Percentiles rank a stretch among this genome's conserved stretches.
Conservation (phyloP, 1,284 basidiomycete species). For the Cutaneotrichosporon cyanovorans region DNA sequence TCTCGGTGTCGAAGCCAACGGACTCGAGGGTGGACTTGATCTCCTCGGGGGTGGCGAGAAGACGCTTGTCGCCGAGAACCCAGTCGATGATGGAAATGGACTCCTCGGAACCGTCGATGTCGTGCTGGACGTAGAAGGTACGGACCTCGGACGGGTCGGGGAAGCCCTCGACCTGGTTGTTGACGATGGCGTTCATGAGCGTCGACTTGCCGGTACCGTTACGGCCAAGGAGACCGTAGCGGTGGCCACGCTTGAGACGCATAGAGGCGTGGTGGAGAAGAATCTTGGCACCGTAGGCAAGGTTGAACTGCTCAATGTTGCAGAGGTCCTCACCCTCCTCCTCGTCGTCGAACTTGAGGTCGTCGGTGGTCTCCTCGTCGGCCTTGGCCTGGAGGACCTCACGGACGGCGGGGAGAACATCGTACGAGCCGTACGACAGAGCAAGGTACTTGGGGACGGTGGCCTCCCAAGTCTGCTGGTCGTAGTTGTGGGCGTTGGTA, state of each 20-base stretch:
- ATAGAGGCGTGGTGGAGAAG: slow-evolving; percentile 91
- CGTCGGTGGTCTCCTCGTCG: slow-evolving; percentile 67
- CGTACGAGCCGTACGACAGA: slow-evolving; percentile 59
- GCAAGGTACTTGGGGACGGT: slow-evolving; percentile 66
- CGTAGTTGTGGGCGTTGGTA: slow-evolving; percentile 85
- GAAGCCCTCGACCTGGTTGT: slow-evolving; percentile 93
- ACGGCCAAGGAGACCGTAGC: slow-evolving; percentile 95
- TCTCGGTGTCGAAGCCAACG: slow-evolving; percentile 83
- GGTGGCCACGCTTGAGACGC: slow-evolving; percentile 96
- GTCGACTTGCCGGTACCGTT: slow-evolving; percentile 99
- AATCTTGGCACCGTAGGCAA: slow-evolving; percentile 99
- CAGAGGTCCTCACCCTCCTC: slow-evolving; percentile 97
- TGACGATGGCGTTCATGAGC: slow-evolving; percentile 93
- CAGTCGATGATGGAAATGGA: slow-evolving; percentile 85
- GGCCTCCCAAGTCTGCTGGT: slow-evolving; percentile 76
- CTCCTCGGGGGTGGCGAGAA: slow-evolving; percentile 64
- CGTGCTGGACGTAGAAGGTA: slow-evolving; percentile 98
- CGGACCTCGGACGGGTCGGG: slow-evolving; percentile 79
- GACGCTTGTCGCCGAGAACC: slow-evolving; percentile 78
- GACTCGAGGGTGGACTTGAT: slow-evolving; percentile 71
- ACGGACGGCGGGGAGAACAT: slow-evolving; percentile 61
- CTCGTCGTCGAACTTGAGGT: slow-evolving; percentile 72
- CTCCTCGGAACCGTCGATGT: slow-evolving; percentile 91
- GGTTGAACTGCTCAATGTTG: slow-evolving; percentile 80
- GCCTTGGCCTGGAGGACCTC: slow-evolving; percentile 87